Conservation (phyloP, 2,329 filamentous ascomycete species). For the Madurella mycetomatis region DNA sequence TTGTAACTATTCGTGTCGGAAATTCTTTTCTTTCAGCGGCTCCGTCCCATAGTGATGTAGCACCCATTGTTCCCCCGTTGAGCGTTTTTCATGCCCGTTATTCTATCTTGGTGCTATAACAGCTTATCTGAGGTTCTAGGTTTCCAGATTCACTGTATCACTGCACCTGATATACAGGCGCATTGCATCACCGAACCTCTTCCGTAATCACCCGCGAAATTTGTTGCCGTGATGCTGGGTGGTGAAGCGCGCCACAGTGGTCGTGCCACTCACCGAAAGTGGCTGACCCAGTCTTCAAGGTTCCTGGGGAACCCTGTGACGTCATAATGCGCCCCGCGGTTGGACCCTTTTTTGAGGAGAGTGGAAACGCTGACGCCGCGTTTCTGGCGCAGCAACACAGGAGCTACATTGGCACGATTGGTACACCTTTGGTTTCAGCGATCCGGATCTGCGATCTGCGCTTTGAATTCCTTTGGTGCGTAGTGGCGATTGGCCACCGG, state of each 20-base stretch:
- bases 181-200: not conserved
- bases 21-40: no score
- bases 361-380: conserved; percentile 1
- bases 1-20: no score
- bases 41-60: no score
- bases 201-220: not conserved
- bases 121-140: no score
- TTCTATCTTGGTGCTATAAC: no score
- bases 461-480: not conserved
- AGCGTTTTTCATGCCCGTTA: no score
- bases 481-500: not conserved
- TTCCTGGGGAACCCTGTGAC: no score
- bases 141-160: no score
- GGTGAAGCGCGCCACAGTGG: not conserved
- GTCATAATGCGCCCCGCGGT: not conserved
- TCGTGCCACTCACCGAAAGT: not conserved
- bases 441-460: conserved; percentile 7
- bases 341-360: not conserved
- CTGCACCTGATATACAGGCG: no score
- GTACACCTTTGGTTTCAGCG: conserved; percentile 7
- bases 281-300: not conserved
- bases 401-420: no score
- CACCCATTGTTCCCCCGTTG: no score
- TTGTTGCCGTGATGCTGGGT: not conserved
- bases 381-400: not conserved